These are phyloP conservation scores for Colletotrichum tabaci DNA, from an alignment of 2,329 filamentous ascomycete genomes.

Conservation along the genomic window DNA sequence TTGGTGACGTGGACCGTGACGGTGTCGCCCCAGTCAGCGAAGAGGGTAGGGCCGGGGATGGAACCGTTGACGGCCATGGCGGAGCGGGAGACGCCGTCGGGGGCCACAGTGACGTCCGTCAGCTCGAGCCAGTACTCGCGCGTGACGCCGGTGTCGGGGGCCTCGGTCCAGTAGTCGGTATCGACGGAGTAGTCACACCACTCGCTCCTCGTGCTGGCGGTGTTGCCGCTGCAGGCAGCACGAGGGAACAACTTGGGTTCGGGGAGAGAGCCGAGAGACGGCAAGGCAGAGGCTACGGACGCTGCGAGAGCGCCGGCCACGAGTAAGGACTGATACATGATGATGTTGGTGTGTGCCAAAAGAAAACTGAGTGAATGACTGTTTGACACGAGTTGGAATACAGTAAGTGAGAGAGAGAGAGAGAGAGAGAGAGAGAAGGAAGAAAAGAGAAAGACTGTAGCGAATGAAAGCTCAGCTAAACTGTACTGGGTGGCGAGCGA, in stretches of 20 bases:
- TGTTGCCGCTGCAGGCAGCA: constrained; percentile 47
- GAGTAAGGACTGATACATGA: constrained; percentile 29
- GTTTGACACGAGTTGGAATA: constrained; percentile 15
- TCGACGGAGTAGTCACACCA: constrained; percentile 66
- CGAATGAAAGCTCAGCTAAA: constrained; percentile 28
- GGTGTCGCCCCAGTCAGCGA: constrained; percentile 65
- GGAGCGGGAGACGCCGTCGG: constrained; percentile 61
- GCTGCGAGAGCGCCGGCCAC: constrained; percentile 25
- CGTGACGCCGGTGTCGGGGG: constrained; percentile 64
- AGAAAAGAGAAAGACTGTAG: constrained; percentile 1
- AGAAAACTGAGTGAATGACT: constrained; percentile 26
- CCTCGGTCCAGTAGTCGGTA: constrained; percentile 60
- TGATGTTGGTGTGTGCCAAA: constrained; percentile 18
- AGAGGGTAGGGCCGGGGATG: constrained; percentile 72
- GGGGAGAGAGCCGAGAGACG: constrained; percentile 10
- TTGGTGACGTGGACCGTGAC: constrained; percentile 71
- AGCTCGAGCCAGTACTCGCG: constrained; percentile 64
- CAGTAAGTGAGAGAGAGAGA: constrained; percentile 1
- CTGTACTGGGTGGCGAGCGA: constrained; percentile 25
- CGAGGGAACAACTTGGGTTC: constrained; percentile 34
- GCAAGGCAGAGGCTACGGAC: constrained; percentile 32
- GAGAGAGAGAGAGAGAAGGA: not conserved
- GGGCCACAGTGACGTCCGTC: constrained; percentile 56
- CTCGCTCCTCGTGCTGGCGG: constrained; percentile 51
- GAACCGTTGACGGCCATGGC: constrained; percentile 68